A percentile compares a stretch with the other conserved stretches of the same genome.
These are phyloP conservation scores for Microcera coccophila DNA, from an alignment of 2,329 filamentous ascomycete genomes.

Conservation along the genomic window DNA sequence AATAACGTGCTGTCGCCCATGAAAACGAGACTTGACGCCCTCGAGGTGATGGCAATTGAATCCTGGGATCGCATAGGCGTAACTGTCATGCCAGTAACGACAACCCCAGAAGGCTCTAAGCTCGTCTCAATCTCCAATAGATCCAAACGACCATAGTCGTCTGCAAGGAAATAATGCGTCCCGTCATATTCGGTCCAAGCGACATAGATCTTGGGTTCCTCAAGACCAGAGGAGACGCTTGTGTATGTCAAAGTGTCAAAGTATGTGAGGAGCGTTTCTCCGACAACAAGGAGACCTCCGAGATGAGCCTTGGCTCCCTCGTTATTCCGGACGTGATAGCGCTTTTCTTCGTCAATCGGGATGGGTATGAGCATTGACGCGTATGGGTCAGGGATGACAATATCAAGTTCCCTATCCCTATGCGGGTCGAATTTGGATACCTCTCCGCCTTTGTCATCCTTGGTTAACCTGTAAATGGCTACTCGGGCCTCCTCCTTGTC, in stretches of 20 bases:
- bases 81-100: conserved; percentile 70
- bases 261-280: conserved; percentile 79
- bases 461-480: conserved; percentile 56
- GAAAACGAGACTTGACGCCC: conserved; percentile 75
- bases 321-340: conserved; percentile 57
- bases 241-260: conserved; percentile 73
- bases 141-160: conserved; percentile 84
- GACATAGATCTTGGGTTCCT: conserved; percentile 80
- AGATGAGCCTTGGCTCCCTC: conserved; percentile 53
- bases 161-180: conserved; percentile 79
- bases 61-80: conserved; percentile 37
- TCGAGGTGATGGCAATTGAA: conserved; percentile 52
- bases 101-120: conserved; percentile 59
- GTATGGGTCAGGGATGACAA: conserved; percentile 52
- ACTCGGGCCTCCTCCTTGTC: conserved; percentile 53
- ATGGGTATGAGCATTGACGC: conserved; percentile 62
- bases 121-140: conserved; percentile 73
- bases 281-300: conserved; percentile 70
- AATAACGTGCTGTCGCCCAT: conserved; percentile 71
- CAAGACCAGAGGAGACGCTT: conserved; percentile 59
- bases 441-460: conserved; percentile 53
- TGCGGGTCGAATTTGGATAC: conserved; percentile 52
- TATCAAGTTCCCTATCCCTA: conserved; percentile 53
- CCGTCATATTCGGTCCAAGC: conserved; percentile 84
- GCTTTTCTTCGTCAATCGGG: conserved; percentile 53